Base-by-base conservation (phyloP, 352 stramenopile genomes). In the Phytophthora megakarya region DNA sequence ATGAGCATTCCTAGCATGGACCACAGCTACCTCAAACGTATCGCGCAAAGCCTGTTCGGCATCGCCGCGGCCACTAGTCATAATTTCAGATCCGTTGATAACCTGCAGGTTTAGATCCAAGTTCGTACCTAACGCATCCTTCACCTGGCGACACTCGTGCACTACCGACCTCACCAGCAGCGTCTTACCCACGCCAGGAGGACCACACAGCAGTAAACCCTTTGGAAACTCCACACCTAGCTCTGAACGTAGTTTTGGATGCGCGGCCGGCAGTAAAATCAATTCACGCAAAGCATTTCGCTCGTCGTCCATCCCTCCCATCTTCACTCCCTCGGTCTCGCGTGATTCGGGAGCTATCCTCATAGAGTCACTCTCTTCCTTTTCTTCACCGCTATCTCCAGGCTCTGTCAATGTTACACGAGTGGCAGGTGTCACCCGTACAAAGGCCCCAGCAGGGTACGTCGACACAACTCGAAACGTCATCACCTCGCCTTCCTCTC, bases 51-150 rank as follows among this genome's bases (percentile, higher is more conserved):
- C 64, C 8, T 74, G 55, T 45, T 95, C 87, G 1, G 85, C 84
- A 39, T 94, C 87, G 2, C 85, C 85, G 30, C 89, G 71, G 19
- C 80, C 80, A 21, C 78, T 84, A 13, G 84, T 91, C 52, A 95
- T 72, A 50, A 93, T 91, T 59, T 95, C 86, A 3, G 84, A 81
- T 37, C 86, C 86, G 62, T 95, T 93, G 61, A 95, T 89, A 21
- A 85, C 75, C 35, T 85, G 59, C 23, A 95, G 62, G 51, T 82
- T 72, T 44, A 94, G 46, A 59, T 78, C 47, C 38, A 75, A 51
- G 9, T 33, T 40, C 19, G 39, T 32, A 11, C 65, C 70, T 22
- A 35, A 52, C 16, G 22, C 47, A 23, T 74, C 65, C 19, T 85
- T 57, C 2, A 69, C 47, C n/a, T 71, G 38, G 23, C 74, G 71